Conservation (phyloP, 257 asterid species). For the Solanum infundibuliforme region DNA sequence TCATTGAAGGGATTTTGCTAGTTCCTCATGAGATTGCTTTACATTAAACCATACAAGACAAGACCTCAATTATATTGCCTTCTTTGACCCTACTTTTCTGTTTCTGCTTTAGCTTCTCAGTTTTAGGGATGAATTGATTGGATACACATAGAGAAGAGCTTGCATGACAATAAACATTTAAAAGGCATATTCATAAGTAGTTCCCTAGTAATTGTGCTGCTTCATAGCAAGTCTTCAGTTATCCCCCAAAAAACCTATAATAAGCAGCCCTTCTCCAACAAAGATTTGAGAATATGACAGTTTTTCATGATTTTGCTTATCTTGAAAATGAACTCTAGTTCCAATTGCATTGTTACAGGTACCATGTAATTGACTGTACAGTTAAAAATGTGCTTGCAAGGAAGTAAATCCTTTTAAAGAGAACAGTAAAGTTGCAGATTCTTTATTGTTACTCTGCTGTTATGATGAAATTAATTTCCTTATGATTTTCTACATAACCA, state of each 20-base stretch:
- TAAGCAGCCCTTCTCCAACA: neutral
- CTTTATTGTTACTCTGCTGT: neutral
- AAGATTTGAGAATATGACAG: neutral
- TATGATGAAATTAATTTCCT: neutral
- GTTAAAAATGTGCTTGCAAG: neutral
- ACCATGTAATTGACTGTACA: neutral
- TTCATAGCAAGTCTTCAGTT: neutral
- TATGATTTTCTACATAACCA: neutral
- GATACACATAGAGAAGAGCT: neutral
- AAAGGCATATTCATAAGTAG: neutral
- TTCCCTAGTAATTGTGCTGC: neutral
- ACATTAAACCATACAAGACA: neutral
- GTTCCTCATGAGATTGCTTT: neutral
- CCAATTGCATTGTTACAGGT: neutral
- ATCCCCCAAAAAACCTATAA: neutral
- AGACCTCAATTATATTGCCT: neutral
- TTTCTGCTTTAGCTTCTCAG: neutral
- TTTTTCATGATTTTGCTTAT: neutral
- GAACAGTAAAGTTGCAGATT: neutral
- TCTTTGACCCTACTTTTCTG: neutral
- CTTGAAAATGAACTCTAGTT: neutral
- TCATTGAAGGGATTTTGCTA: neutral
- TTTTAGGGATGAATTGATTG: neutral
- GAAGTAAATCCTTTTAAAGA: neutral
- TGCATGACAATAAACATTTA: neutral